Percentiles rank a stretch among this genome's conserved stretches.
Evolutionary conservation across 1,284 basidiomycete genomes (phyloP).

Genomic region (Fomitopsis pinicola): DNA sequence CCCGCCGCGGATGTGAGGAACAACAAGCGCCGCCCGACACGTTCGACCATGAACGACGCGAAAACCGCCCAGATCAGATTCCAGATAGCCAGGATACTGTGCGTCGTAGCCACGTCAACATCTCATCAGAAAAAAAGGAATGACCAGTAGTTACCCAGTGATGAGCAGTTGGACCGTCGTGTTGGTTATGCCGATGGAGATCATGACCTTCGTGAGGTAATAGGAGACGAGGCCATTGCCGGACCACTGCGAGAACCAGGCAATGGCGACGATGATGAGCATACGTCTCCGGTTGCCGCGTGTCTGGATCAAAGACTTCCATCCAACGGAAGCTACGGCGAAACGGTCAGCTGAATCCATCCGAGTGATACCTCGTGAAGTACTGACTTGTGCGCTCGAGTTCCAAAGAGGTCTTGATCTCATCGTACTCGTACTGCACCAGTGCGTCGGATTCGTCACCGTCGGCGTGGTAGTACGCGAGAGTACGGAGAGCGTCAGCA

Average conservation of each 20-base stretch:
- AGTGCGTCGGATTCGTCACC: conserved; percentile 62
- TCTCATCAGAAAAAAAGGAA: conserved; percentile 8
- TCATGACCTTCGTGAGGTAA: no score
- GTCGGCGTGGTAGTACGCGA: conserved; percentile 70
- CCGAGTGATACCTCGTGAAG: not conserved
- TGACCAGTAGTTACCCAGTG: not conserved
- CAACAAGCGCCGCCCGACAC: conserved; percentile 57
- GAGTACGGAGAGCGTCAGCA: conserved; percentile 47
- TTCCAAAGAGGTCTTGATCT: conserved; percentile 70
- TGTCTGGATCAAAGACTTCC: conserved; percentile 29
- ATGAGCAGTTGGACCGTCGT: no score
- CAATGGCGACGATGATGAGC: no score
- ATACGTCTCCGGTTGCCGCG: no score
- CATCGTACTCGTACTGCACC: conserved; percentile 68
- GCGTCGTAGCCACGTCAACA: not conserved
- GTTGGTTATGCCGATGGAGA: no score
- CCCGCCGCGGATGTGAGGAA: conserved; percentile 60
- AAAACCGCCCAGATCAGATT: conserved; percentile 60
- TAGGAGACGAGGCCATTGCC: no score
- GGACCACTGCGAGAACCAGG: no score
- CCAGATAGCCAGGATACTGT: conserved; percentile 64
- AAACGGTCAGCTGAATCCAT: not conserved
- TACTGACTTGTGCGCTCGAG: conserved; percentile 45
- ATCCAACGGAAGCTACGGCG: conserved; percentile 36
- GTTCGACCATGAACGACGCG: conserved; percentile 56